These are phyloP conservation scores for Dichomitus squalens DNA, from an alignment of 1,284 basidiomycete genomes.

Conservation along the genomic window DNA sequence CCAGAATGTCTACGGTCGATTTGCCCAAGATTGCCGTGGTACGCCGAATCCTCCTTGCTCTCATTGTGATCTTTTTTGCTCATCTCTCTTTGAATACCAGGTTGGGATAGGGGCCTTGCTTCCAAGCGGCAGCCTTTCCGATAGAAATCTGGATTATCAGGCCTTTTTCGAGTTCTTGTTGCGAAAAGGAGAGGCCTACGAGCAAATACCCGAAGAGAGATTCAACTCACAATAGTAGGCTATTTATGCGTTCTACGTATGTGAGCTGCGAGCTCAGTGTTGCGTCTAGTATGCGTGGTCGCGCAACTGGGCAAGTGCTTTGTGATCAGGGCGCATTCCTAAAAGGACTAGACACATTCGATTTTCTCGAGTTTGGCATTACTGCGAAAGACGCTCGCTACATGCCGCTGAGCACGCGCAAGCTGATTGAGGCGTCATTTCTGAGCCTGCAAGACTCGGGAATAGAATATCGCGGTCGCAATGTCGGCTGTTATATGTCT, in stretches of 20 bases:
- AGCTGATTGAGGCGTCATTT: constrained; percentile 40
- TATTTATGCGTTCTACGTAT: too few species aligned
- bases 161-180: constrained; percentile 42
- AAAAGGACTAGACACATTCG: constrained; percentile 40
- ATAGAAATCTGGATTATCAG: constrained; percentile 38
- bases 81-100: constrained; percentile 23
- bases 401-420: constrained; percentile 40
- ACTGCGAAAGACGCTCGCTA: constrained; percentile 38
- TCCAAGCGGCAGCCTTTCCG: constrained; percentile 33
- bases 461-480: constrained; percentile 40
- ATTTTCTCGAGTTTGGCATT: constrained; percentile 44
- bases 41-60: not conserved
- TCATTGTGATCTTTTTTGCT: not conserved
- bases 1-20: too few species aligned
- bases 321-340: constrained; percentile 41
- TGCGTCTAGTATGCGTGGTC: constrained; percentile 31
- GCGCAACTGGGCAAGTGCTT: constrained; percentile 29
- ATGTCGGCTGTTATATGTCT: constrained; percentile 42
- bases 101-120: constrained; percentile 42
- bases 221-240: constrained; percentile 37
- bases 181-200: constrained; percentile 37
- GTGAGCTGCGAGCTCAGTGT: not conserved
- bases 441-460: constrained; percentile 44
- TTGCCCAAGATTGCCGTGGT: not conserved
- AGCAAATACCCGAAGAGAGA: constrained; percentile 35